A percentile compares a stretch with the other conserved stretches of the same genome.
Conservation (phyloP, 306 rosid species). For the Ochetophila trinervis region DNA sequence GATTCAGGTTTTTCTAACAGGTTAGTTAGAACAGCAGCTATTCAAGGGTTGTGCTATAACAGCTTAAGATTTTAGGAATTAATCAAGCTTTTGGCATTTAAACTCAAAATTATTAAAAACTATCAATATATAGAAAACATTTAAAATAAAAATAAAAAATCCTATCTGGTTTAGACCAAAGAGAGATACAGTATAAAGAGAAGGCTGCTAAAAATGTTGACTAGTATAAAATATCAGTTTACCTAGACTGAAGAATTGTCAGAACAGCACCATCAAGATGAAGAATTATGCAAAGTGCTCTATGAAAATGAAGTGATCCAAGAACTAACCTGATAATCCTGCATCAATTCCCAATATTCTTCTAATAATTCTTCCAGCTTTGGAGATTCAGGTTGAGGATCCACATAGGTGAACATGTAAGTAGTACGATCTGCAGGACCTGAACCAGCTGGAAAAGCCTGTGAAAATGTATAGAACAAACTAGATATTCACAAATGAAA, state of each 20-base stretch:
- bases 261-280: not conserved
- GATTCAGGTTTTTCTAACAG: too few species aligned
- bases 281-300: not conserved
- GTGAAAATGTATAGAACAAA: constrained; percentile 33
- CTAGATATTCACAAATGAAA: not conserved
- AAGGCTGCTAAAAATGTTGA: too few species aligned
- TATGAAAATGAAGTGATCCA: not conserved
- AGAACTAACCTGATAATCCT: constrained; percentile 72
- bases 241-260: not conserved
- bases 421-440: constrained; percentile 91
- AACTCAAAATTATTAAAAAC: too few species aligned
- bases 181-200: too few species aligned
- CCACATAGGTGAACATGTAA: constrained; percentile 85
- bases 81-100: too few species aligned
- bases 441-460: constrained; percentile 98
- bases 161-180: too few species aligned
- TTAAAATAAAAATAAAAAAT: too few species aligned
- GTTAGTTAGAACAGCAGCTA: too few species aligned
- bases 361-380: constrained; percentile 77
- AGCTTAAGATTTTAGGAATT: too few species aligned
- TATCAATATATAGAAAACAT: too few species aligned
- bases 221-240: too few species aligned
- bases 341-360: constrained; percentile 86
- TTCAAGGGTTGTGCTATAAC: too few species aligned
- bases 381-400: constrained; percentile 83